Percentiles rank a stretch among this genome's conserved stretches.
These are phyloP conservation scores for Lachnellula subtilissima DNA, from an alignment of 2,329 filamentous ascomycete species.

Conservation along the genomic window DNA sequence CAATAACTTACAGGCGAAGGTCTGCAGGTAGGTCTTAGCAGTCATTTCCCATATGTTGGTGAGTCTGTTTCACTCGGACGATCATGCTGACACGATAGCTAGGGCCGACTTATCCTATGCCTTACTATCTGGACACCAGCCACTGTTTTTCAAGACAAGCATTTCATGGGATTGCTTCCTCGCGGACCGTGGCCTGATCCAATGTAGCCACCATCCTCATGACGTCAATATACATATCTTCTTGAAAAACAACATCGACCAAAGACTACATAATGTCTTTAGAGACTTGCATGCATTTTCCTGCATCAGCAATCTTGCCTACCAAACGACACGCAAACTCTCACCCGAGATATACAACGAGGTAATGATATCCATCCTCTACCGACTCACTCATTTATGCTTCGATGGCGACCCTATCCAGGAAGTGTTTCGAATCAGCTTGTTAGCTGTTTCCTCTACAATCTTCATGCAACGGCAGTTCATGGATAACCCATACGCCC, in stretches of 20 bases:
- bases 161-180: conserved; percentile 14
- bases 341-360: neutral
- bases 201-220: neutral
- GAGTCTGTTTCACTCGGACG: neutral
- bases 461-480: neutral
- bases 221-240: neutral
- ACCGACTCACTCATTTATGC: neutral
- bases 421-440: neutral
- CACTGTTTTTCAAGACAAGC: conserved; percentile 1
- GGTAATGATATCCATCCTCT: neutral
- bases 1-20: conserved; percentile 33
- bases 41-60: neutral
- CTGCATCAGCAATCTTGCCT: neutral
- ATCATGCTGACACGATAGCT: conserved; percentile 16
- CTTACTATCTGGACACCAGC: neutral
- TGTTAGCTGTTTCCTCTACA: neutral
- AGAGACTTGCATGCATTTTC: neutral
- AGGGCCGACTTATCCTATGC: conserved; percentile 16
- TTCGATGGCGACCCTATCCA: neutral
- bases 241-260: neutral
- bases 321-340: neutral
- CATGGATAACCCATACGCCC: neutral
- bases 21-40: conserved; percentile 25
- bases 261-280: neutral
- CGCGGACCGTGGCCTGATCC: conserved; percentile 12